These are phyloP conservation scores for Sporopachydermia cereana DNA, from an alignment of 1,139 yeast species.

Conservation along the genomic window DNA sequence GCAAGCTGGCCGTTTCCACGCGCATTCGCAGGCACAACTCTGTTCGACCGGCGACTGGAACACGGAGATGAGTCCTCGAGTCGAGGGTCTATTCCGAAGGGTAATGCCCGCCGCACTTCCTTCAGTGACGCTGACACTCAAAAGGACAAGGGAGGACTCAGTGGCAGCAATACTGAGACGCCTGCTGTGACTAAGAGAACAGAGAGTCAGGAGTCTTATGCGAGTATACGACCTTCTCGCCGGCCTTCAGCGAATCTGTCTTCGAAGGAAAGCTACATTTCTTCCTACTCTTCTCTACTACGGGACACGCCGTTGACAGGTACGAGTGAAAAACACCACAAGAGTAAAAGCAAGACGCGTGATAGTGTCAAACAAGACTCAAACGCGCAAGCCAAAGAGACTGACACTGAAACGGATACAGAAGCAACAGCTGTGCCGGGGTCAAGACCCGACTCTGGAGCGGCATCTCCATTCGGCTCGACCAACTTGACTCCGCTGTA, in stretches of 20 bases:
- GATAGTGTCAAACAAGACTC: not conserved
- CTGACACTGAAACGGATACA: not conserved
- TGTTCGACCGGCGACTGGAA: slow-evolving; percentile 1
- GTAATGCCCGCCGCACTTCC: not conserved
- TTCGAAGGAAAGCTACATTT: not conserved
- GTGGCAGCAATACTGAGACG: too few species aligned
- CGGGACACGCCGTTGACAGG: not conserved
- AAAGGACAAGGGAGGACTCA: too few species aligned
- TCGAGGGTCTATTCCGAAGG: slow-evolving; percentile 1
- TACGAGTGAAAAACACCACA: too few species aligned
- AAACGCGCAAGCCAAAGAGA: not conserved
- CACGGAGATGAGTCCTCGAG: slow-evolving; percentile 2
- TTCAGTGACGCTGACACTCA: not conserved
- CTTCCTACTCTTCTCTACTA: slow-evolving; percentile 3
- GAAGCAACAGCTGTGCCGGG: not conserved
- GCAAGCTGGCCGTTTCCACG: not conserved
- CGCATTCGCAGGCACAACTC: not conserved
- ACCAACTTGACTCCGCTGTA: not conserved
- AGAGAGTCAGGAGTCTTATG: too few species aligned
- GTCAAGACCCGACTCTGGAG: not conserved
- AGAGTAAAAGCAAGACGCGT: not conserved
- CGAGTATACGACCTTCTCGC: too few species aligned
- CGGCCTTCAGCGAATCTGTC: not conserved
- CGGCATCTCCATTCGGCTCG: not conserved
- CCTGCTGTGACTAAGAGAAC: not conserved